Conservation (phyloP, 1,139 yeast species). For the Zygosaccharomyces pseudobailii region DNA sequence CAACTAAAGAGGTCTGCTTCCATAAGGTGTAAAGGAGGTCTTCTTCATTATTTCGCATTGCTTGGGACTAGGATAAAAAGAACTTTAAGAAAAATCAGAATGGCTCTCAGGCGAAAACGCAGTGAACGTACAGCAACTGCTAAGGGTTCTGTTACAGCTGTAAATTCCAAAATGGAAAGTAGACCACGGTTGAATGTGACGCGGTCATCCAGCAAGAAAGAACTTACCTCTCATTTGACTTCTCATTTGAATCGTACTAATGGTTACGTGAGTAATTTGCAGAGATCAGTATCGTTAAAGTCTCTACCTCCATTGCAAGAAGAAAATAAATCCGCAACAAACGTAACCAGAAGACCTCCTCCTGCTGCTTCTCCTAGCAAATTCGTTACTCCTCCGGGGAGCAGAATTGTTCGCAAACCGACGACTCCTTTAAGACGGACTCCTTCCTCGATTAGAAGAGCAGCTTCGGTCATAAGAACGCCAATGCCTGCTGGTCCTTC, state of each 20-base stretch:
- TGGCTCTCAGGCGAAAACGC: constrained; percentile 12
- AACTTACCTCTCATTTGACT: constrained; percentile 22
- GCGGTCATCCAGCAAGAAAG: constrained; percentile 9
- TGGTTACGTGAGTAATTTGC: constrained; percentile 27
- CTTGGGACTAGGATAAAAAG: constrained; percentile 23
- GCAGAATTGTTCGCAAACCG: constrained; percentile 5
- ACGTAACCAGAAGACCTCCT: background rate
- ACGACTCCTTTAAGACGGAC: constrained; percentile 31
- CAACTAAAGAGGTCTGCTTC: constrained; percentile 32
- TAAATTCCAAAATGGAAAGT: background rate
- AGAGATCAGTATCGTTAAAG: constrained; percentile 25
- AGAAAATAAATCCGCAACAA: background rate
- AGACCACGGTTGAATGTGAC: constrained; percentile 2
- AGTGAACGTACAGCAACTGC: background rate
- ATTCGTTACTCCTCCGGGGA: constrained; percentile 2
- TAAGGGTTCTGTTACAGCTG: constrained; percentile 1
- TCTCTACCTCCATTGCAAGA: constrained; percentile 19
- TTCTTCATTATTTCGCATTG: constrained; percentile 27
- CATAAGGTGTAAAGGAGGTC: constrained; percentile 33
- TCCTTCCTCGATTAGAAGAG: constrained; percentile 34
- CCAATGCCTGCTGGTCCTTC: constrained; percentile 9
- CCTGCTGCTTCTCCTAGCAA: constrained; percentile 1
- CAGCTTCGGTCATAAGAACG: constrained; percentile 31
- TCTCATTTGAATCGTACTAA: constrained; percentile 30
- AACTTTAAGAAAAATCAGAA: constrained; percentile 13